A percentile compares a stretch with the other conserved stretches of the same genome.
phyloP scores from a whole-genome alignment of 768 basidiomycete genomes.

The Psilocybe azurescens region DNA sequence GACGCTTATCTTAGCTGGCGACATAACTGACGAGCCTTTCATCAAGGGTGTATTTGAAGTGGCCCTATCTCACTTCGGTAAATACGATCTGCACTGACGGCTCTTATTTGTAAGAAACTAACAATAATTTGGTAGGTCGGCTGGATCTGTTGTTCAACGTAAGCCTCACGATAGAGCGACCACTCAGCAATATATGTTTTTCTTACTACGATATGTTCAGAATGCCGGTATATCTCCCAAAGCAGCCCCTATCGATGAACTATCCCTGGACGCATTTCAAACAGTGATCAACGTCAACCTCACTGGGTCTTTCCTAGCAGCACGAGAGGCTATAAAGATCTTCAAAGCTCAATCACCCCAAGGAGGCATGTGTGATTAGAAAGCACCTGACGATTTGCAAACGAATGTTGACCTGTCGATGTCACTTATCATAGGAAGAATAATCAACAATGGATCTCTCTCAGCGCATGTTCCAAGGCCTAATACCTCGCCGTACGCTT shows the following conservation, averaged over 20 bases:
- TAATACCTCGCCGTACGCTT: slow-evolving; percentile 66
- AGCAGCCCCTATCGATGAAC: slow-evolving; percentile 59
- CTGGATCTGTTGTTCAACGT: slow-evolving; percentile 86
- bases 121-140: slow-evolving; percentile 46
- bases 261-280: slow-evolving; percentile 65
- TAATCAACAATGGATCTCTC: slow-evolving; percentile 89
- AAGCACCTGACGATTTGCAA: neutral
- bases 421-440: slow-evolving; percentile 51
- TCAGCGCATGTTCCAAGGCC: slow-evolving; percentile 76
- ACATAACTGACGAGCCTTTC: slow-evolving; percentile 67
- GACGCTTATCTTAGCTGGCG: slow-evolving; percentile 59
- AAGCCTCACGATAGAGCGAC: slow-evolving; percentile 22
- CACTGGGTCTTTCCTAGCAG: slow-evolving; percentile 75
- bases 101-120: neutral
- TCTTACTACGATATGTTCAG: slow-evolving; percentile 37
- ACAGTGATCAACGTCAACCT: slow-evolving; percentile 76
- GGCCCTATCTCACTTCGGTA: slow-evolving; percentile 62
- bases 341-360: slow-evolving; percentile 78
- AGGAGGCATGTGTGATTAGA: slow-evolving; percentile 55
- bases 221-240: slow-evolving; percentile 73
- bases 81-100: slow-evolving; percentile 14
- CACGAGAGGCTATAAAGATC: slow-evolving; percentile 70
- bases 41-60: slow-evolving; percentile 63
- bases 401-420: neutral
- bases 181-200: neutral